Evolutionary conservation across 495 filamentous ascomycete species (phyloP).

Genomic region (Neurospora sp.): DNA sequence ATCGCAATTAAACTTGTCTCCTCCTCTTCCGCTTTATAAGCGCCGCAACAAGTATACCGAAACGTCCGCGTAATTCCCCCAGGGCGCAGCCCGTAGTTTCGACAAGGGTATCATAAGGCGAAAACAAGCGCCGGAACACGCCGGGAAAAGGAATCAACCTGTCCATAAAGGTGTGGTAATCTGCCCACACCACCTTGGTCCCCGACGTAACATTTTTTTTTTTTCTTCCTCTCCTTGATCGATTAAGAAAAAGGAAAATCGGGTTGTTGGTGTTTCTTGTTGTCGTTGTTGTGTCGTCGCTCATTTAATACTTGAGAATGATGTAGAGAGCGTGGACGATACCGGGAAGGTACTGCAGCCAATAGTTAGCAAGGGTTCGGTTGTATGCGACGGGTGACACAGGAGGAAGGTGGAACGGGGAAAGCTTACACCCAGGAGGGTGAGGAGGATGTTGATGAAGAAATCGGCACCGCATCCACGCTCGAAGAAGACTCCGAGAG

Average conservation of each 20-base stretch:
- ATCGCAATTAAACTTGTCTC: background rate
- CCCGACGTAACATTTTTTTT: background rate
- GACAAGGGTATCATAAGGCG: background rate
- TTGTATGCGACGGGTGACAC: background rate
- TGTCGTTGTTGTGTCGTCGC: background rate
- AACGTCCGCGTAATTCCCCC: background rate
- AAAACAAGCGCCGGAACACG: background rate
- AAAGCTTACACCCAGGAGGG: slow-evolving; percentile 61
- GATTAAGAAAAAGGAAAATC: background rate
- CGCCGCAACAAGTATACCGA: background rate
- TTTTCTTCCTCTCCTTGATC: background rate
- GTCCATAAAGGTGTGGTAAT: background rate
- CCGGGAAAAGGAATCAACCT: background rate
- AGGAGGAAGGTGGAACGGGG: background rate
- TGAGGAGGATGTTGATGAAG: slow-evolving; percentile 86
- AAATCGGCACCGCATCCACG: slow-evolving; percentile 79
- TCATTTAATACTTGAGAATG: slow-evolving; percentile 38
- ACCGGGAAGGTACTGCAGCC: slow-evolving; percentile 39
- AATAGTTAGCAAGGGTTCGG: background rate
- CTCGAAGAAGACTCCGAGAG: slow-evolving; percentile 84
- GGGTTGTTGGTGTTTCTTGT: background rate
- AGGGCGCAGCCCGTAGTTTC: background rate
- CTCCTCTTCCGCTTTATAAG: background rate
- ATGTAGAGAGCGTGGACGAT: slow-evolving; percentile 56
- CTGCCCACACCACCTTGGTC: background rate